Conservation (phyloP, 768 basidiomycete genomes). For the Aureoboletus auriporus region DNA sequence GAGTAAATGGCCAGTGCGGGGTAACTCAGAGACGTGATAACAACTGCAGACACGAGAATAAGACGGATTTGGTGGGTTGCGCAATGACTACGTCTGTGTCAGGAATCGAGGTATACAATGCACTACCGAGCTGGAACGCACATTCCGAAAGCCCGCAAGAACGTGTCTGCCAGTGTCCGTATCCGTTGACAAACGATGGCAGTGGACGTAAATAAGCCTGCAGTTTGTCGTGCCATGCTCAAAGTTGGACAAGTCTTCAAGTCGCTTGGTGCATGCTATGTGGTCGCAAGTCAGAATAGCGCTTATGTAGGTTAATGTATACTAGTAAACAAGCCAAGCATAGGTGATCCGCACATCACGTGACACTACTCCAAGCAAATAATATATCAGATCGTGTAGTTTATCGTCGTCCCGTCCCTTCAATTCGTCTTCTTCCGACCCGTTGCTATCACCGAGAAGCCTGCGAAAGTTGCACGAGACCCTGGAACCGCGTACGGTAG, state of each 20-base stretch:
- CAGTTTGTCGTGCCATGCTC: constrained; percentile 22
- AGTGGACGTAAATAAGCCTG: constrained; percentile 14
- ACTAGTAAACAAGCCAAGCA: too few species aligned
- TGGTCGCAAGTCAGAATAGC: not conserved
- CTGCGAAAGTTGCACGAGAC: constrained; percentile 36
- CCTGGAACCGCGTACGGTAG: constrained; percentile 41
- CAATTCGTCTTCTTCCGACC: not conserved
- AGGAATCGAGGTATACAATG: not conserved
- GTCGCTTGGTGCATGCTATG: constrained; percentile 15
- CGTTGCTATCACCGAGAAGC: constrained; percentile 30
- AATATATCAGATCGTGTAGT: constrained; percentile 17
- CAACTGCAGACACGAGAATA: constrained; percentile 81
- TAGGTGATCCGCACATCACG: constrained; percentile 9
- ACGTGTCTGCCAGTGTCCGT: constrained; percentile 39
- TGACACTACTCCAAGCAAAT: constrained; percentile 7
- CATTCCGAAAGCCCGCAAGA: constrained; percentile 78
- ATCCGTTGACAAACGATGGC: constrained; percentile 29
- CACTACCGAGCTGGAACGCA: constrained; percentile 38
- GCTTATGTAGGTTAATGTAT: too few species aligned
- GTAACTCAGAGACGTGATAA: constrained; percentile 86
- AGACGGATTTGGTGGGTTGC: constrained; percentile 88
- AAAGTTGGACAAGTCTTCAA: constrained; percentile 9
- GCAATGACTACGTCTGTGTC: constrained; percentile 58
- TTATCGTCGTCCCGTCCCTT: constrained; percentile 9
- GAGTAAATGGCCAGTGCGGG: constrained; percentile 86